These are phyloP conservation scores for Cinnamomum micranthum DNA, from an alignment of 164 flowering plant genomes.

Conservation along the genomic window DNA sequence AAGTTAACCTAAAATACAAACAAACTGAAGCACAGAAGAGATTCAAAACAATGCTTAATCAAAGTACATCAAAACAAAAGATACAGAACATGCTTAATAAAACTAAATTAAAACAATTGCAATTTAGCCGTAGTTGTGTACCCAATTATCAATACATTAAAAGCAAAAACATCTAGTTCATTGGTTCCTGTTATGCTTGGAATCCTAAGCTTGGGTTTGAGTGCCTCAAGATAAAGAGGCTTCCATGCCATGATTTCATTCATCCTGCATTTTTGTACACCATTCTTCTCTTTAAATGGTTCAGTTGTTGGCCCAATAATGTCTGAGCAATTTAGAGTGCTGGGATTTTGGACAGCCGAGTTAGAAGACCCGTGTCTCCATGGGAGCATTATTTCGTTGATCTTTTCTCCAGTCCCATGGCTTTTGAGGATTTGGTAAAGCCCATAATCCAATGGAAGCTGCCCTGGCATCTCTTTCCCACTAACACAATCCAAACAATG, in stretches of 20 bases:
- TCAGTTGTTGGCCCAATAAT: neutral
- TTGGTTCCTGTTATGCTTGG: no score
- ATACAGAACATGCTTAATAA: no score
- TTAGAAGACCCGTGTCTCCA: neutral
- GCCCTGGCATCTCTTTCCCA: slow-evolving; percentile 73
- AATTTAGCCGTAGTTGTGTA: no score
- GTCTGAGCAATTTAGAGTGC: neutral
- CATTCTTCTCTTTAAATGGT: neutral
- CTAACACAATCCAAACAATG: slow-evolving; percentile 22
- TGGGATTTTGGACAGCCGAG: neutral
- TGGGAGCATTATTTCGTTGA: slow-evolving; percentile 16
- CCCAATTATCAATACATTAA: no score
- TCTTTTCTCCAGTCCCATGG: slow-evolving; percentile 92
- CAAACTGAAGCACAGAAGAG: no score
- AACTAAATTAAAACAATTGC: no score
- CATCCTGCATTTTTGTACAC: neutral
- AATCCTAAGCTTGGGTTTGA: no score
- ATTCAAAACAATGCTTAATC: no score
- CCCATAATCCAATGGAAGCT: slow-evolving; percentile 72
- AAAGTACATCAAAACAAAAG: no score
- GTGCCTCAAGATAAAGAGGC: neutral
- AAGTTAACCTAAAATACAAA: no score
- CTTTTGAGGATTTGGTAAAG: slow-evolving; percentile 65
- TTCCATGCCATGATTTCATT: neutral
- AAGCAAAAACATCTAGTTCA: no score